Percentiles rank a stretch among this genome's conserved stretches.
Conservation (phyloP, 2,329 filamentous ascomycete species). For the Trichoderma asperellum region DNA sequence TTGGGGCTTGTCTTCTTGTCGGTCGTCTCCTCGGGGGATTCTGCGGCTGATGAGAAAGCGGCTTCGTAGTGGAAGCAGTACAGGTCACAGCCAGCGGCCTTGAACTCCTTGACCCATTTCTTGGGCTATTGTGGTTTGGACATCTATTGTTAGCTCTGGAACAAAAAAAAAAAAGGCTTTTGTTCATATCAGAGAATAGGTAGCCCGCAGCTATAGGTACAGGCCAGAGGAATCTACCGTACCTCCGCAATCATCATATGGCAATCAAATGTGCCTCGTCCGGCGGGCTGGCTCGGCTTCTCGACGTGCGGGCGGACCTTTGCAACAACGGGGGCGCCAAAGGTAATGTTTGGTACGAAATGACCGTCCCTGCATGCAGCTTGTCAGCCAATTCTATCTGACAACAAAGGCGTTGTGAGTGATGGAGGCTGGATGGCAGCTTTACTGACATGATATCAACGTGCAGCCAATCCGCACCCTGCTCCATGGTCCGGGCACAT, state of each 20-base stretch:
- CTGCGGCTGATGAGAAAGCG: conserved; percentile 84
- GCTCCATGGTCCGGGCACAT: conserved; percentile 81
- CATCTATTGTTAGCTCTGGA: not conserved
- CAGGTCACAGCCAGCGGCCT: conserved; percentile 92
- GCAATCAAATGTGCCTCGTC: conserved; percentile 95
- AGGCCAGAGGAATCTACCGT: conserved; percentile 32
- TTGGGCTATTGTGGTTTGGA: conserved; percentile 69
- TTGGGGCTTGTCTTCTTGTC: conserved; percentile 78
- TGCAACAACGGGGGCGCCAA: conserved; percentile 91
- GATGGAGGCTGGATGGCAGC: not conserved
- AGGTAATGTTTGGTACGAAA: conserved; percentile 98
- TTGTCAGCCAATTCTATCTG: not conserved
- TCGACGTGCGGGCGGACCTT: conserved; percentile 89
- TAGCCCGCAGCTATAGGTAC: not conserved
- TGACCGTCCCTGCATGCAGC: conserved; percentile 78
- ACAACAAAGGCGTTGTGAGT: not conserved
- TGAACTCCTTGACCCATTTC: conserved; percentile 96
- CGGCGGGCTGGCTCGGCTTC: conserved; percentile 67
- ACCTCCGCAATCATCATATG: conserved; percentile 99
- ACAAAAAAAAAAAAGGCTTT: not conserved
- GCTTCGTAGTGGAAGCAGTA: conserved; percentile 99
- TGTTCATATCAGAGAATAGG: not conserved
- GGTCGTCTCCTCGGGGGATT: conserved; percentile 70
- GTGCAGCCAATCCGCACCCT: conserved; percentile 91
- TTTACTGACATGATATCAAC: conserved; percentile 78